phyloP scores from a whole-genome alignment of 2,329 filamentous ascomycete genomes.

The Aspergillus vadensis region DNA sequence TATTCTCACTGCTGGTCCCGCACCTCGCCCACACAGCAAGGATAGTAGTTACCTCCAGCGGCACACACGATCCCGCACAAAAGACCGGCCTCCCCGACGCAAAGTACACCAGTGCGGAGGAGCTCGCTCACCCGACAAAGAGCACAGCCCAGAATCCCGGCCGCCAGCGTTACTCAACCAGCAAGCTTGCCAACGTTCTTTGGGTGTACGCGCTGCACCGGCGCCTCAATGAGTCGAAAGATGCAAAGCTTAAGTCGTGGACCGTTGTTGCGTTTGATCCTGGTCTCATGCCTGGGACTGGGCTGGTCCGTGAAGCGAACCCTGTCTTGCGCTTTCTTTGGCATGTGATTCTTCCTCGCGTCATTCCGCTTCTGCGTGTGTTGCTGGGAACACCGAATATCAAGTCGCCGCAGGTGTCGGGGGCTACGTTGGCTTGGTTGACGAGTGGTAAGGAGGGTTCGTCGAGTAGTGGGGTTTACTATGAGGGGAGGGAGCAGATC shows the following conservation, averaged over 20 bases:
- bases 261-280: slow-evolving; percentile 2
- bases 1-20: slow-evolving; percentile 52
- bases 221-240: slow-evolving; percentile 31
- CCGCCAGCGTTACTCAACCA: slow-evolving; percentile 46
- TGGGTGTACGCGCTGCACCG: slow-evolving; percentile 51
- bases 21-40: slow-evolving; percentile 45
- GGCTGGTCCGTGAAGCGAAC: not conserved
- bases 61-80: slow-evolving; percentile 52
- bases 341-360: not conserved
- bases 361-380: not conserved
- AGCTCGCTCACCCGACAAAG: slow-evolving; percentile 46
- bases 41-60: slow-evolving; percentile 49
- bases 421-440: slow-evolving; percentile 28
- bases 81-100: slow-evolving; percentile 48
- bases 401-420: slow-evolving; percentile 1
- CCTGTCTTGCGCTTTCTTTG: not conserved
- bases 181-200: slow-evolving; percentile 53
- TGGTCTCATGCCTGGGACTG: slow-evolving; percentile 9
- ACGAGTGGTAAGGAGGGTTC: slow-evolving; percentile 34
- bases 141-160: slow-evolving; percentile 34
- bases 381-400: slow-evolving; percentile 6
- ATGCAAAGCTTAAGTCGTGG: slow-evolving; percentile 29
- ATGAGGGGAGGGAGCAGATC: slow-evolving; percentile 45
- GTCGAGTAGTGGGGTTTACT: slow-evolving; percentile 46
- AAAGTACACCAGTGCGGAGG: slow-evolving; percentile 47